These are phyloP conservation scores for Leccinum proliferum DNA, from an alignment of 1,284 basidiomycete species.

Conservation along the genomic window DNA sequence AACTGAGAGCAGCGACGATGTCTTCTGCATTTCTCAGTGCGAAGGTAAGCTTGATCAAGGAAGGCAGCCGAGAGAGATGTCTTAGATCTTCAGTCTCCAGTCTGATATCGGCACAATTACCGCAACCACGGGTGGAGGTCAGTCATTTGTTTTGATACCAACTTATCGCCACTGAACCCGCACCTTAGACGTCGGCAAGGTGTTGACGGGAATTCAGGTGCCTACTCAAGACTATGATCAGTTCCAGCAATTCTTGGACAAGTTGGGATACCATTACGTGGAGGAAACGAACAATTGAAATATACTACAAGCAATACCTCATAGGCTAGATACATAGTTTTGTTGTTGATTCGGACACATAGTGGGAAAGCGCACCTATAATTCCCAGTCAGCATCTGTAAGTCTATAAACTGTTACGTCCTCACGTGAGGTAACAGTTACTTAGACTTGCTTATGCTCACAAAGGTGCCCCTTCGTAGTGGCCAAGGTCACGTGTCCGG, in stretches of 20 bases:
- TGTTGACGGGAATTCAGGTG: slow-evolving; percentile 93
- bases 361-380: slow-evolving; percentile 11
- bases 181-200: slow-evolving; percentile 79
- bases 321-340: slow-evolving; percentile 11
- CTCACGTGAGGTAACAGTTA: too few species aligned
- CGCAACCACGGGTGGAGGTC: slow-evolving; percentile 92
- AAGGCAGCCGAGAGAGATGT: too few species aligned
- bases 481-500: too few species aligned
- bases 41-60: too few species aligned
- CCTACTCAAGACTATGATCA: slow-evolving; percentile 58
- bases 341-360: not conserved
- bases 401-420: too few species aligned
- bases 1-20: too few species aligned
- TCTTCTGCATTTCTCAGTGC: too few species aligned
- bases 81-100: too few species aligned
- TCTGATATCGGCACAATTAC: slow-evolving; percentile 48
- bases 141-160: slow-evolving; percentile 20
- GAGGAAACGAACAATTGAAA: slow-evolving; percentile 90
- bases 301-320: slow-evolving; percentile 73
- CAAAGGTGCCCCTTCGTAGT: too few species aligned
- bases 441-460: too few species aligned
- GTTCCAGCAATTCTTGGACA: slow-evolving; percentile 73
- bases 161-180: slow-evolving; percentile 5
- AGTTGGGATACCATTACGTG: slow-evolving; percentile 82
- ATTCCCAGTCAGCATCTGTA: too few species aligned